Evolutionary conservation across 2,329 filamentous ascomycete species (phyloP), one percentile per base, ranked within the genome.

Genomic region (Onygena corvina): DNA sequence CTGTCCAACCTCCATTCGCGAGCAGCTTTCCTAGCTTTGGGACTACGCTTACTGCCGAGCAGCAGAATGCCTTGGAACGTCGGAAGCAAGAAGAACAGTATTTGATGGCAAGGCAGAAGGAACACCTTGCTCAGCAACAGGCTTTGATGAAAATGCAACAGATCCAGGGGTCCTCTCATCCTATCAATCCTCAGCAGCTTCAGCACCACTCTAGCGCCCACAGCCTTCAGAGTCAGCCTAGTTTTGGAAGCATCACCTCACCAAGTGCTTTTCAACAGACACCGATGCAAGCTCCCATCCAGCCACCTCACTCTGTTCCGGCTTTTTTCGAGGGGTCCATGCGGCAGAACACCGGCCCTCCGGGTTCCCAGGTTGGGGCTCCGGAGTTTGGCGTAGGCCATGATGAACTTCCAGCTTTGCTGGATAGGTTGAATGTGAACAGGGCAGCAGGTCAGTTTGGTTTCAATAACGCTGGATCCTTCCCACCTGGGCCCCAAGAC

Each of bases 71-170:
- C 33, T 73, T 98, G 1, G 92, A 98, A 69, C 80, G 92, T 48
- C 78, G 92, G 47, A 98, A 98, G 71, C 92, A 98, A 65, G 92
- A 98, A 67, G 93, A 98, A 62, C 92, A 98, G 64, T 94, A 92
- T 64, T 75, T 94, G 30, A 93, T 96, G 80, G 92, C 93, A 40
- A 83, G 92, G 35, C 92, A 98, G 66, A 87, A 94, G 57, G 92
- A 98, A 64, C 86, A 87, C 57, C 77, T 95, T 49, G 84, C 88
- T 54, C 85, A 88, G 55, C 88, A 94, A 61, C 88, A 94, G 60
- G 80, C 88, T 52, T 75, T 81, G 46, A 83, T 80, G 65, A 80
- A 81, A 56, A 76, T 89, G 62, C 83, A 86, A 62, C 82, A 81
- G 49, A 74, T 84, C 58, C 77, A 75, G 48, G 72, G 72, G 40